Evolutionary conservation across 306 rosid species (phyloP).

Genomic region (Medicago ruthenica): DNA sequence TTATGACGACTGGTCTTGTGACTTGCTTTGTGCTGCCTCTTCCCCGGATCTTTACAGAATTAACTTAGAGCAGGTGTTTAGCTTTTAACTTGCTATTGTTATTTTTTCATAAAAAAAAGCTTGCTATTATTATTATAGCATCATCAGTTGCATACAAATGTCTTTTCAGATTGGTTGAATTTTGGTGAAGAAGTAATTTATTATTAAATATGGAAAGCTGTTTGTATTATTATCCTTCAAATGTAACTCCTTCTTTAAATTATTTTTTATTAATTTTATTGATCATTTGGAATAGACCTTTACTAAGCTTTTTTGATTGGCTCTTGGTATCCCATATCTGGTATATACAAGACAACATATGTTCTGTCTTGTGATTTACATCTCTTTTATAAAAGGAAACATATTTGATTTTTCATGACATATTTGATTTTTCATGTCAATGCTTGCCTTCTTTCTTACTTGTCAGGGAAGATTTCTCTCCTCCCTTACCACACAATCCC

Average conservation of each 20-base stretch:
- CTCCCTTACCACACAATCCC: slow-evolving; percentile 80
- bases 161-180: slow-evolving; percentile 33
- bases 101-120: too few species aligned
- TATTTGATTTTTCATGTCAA: slow-evolving; percentile 11
- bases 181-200: slow-evolving; percentile 3
- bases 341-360: neutral
- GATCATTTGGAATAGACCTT: slow-evolving; percentile 15
- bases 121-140: neutral
- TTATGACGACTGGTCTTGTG: slow-evolving; percentile 92
- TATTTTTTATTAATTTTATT: slow-evolving; percentile 15
- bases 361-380: neutral
- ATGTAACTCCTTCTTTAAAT: slow-evolving; percentile 20
- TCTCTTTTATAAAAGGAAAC: neutral
- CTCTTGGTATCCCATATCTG: slow-evolving; percentile 7
- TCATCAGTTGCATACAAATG: slow-evolving; percentile 2
- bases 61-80: slow-evolving; percentile 82
- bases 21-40: slow-evolving; percentile 97
- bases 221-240: slow-evolving; percentile 24
- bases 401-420: slow-evolving; percentile 9
- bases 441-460: slow-evolving; percentile 22
- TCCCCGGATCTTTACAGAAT: slow-evolving; percentile 91
- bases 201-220: neutral
- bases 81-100: slow-evolving; percentile 22
- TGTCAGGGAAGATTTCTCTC: slow-evolving; percentile 89
- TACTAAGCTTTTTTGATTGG: slow-evolving; percentile 22